Conservation (phyloP, 129 eudicot genomes). For the Lactuca sativa region DNA sequence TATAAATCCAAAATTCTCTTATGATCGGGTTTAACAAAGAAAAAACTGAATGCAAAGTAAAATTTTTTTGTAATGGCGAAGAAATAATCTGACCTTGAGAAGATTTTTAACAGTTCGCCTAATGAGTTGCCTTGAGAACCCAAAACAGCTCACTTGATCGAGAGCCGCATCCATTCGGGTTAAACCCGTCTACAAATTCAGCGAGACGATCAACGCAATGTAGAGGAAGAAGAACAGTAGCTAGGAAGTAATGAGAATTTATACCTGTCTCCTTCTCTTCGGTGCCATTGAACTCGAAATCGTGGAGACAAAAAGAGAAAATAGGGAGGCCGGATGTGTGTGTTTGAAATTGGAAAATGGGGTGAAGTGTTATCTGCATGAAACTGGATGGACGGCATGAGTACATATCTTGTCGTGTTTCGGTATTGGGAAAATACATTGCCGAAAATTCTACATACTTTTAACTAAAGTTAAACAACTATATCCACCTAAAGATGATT, state of each 20-base stretch:
- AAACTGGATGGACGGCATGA: neutral
- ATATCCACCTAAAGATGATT: too few species aligned
- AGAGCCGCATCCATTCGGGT: slow-evolving; percentile 35
- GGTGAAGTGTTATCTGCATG: neutral
- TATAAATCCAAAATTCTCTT: neutral
- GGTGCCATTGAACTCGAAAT: slow-evolving; percentile 18
- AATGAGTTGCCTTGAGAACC: slow-evolving; percentile 20
- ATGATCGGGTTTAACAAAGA: neutral
- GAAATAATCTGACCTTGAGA: slow-evolving; percentile 19
- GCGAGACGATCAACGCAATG: neutral
- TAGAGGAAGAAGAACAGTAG: neutral
- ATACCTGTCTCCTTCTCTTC: slow-evolving; percentile 17
- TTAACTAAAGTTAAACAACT: too few species aligned
- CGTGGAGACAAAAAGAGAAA: neutral
- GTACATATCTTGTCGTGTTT: too few species aligned
- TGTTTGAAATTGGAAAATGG: neutral
- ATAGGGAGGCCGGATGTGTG: neutral
- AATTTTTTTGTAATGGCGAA: neutral
- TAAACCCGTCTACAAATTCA: slow-evolving; percentile 15
- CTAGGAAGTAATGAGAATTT: neutral
- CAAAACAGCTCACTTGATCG: slow-evolving; percentile 17
- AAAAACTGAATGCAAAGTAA: neutral
- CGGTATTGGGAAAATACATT: too few species aligned
- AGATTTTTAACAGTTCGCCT: slow-evolving; percentile 20
- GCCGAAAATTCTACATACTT: too few species aligned